Percentiles rank a stretch among this genome's conserved stretches.
Conservation (phyloP, 2,329 filamentous ascomycete genomes). For the Mycosphaerella arachidis region DNA sequence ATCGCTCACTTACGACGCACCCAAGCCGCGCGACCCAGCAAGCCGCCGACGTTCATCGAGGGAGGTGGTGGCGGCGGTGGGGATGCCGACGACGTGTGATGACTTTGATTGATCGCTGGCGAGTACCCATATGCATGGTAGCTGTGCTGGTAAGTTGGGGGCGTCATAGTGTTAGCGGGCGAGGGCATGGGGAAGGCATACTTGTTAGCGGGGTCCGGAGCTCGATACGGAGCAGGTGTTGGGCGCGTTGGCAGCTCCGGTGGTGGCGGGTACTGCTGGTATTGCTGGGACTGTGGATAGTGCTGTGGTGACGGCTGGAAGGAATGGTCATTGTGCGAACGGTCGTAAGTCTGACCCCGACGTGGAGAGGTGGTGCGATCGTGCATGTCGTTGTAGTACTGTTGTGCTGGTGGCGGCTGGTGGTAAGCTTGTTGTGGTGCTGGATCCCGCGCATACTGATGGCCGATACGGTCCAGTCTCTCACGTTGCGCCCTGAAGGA, state of each 20-base stretch:
- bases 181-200: not conserved
- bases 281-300: not conserved
- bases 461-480: not conserved
- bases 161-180: not conserved
- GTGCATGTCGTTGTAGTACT: slow-evolving; percentile 1
- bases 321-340: not conserved
- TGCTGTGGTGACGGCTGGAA: not conserved
- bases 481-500: slow-evolving; percentile 66
- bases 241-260: not conserved
- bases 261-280: not conserved
- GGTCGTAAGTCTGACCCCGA: not conserved
- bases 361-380: not conserved
- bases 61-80: not conserved
- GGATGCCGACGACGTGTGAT: not conserved
- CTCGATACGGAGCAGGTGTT: not conserved
- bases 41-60: not conserved
- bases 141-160: not conserved
- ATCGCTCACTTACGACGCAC: not conserved
- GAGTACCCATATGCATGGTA: not conserved
- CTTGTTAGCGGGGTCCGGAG: not conserved
- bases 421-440: not conserved
- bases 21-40: not conserved
- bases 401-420: not conserved
- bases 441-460: not conserved
- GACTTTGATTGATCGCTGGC: not conserved